Base-by-base conservation (phyloP, 169 alveolate species). In the Plasmodium malariae region DNA sequence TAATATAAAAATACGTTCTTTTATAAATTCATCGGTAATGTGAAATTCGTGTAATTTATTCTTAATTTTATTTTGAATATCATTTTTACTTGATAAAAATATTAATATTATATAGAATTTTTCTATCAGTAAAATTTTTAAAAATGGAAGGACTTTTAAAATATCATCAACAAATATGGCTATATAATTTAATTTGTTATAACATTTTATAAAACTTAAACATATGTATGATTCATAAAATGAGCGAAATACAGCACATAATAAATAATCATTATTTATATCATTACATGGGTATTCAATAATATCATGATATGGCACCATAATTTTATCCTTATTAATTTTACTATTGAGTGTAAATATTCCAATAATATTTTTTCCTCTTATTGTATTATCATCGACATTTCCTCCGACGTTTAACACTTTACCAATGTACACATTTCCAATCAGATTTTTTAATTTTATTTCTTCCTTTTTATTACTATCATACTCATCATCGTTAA, bases 171-270 rank as follows among this genome's bases (percentile, higher is more conserved):
- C 63, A 63, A 78, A 78, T 26, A 78, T 78, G 37, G 78, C 78
- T 45, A 78, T 30, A 69, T 78, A 78, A 19, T 78, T 51, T 26
- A 45, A 36, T 19, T 45, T 78, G 36, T 45, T 63, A 5, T 26
- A 17, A 55, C 28, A 24, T 24, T 68, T 60, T 54, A 78, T 54
- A 68, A 37, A 24, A 60, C 69, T 78, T 14, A 78, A 19, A 40
- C 89, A 78, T 30, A 78, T 40, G 55, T 78, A 57, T n/a, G 89
- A 65, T 78, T 78, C 89, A 40, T 78, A 78, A 40, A 78, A 40
- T 21, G 68, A 65, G 2, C 89, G 78, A n/a, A 78, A 69, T 14
- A 54, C 36, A 45, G 70, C 89, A 68, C 89, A 78, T 69, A 78
- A 43, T 43, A 21, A 51, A 30, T 78, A 37, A 37, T 78, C 73